These are phyloP conservation scores for Sarocladium strictum DNA, from an alignment of 2,329 filamentous ascomycete genomes.

Conservation along the genomic window DNA sequence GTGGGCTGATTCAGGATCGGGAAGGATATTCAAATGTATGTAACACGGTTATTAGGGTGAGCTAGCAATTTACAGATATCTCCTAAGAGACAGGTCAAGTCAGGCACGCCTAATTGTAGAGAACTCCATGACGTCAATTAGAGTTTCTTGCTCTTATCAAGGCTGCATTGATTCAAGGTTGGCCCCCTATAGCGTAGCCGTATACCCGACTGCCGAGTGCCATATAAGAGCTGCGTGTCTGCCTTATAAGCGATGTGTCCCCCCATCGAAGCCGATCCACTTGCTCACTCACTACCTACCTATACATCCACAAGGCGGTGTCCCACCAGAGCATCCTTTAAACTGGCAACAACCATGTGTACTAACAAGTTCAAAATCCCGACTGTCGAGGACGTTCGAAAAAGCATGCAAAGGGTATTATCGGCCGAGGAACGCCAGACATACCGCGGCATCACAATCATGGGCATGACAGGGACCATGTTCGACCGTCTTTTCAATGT, in stretches of 20 bases:
- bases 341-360: conserved; percentile 3
- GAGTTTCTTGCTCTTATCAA: conserved; percentile 2
- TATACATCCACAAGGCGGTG: neutral
- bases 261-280: no score
- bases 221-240: neutral
- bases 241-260: neutral
- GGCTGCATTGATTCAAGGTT: neutral
- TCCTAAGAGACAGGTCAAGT: neutral
- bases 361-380: conserved; percentile 4
- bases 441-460: conserved; percentile 3
- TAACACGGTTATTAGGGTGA: neutral
- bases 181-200: neutral
- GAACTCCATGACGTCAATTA: conserved; percentile 1
- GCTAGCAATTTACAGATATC: neutral
- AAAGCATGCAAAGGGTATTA: conserved; percentile 1
- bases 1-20: neutral
- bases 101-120: neutral
- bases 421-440: conserved; percentile 3
- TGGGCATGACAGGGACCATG: conserved; percentile 4
- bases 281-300: no score
- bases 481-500: conserved; percentile 3
- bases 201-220: neutral
- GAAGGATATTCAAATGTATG: neutral
- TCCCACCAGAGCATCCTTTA: neutral
- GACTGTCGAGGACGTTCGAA: conserved; percentile 1